A percentile compares a stretch with the other conserved stretches of the same genome.
Conservation (phyloP, 352 stramenopile genomes). For the Phytophthora citricola region DNA sequence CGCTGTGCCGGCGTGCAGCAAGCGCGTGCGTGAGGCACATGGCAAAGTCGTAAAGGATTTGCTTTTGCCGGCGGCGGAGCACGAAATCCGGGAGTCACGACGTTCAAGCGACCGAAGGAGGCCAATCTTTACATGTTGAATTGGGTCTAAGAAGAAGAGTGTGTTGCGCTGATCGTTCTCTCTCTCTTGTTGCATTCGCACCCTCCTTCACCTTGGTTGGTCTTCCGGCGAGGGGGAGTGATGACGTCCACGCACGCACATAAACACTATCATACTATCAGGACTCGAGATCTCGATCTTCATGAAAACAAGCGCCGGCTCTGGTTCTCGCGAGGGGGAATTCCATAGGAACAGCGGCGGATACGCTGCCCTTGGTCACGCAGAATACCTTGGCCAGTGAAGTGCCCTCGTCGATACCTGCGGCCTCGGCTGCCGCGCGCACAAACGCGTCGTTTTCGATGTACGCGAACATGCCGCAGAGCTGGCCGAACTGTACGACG, state of each 20-base stretch:
- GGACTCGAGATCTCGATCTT: not conserved
- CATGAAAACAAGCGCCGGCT: constrained; percentile 42
- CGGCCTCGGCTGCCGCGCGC: constrained; percentile 32
- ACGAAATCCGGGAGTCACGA: not conserved
- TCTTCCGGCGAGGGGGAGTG: constrained; percentile 1
- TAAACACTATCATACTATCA: constrained; percentile 39
- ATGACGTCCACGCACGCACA: constrained; percentile 24
- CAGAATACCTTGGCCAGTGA: constrained; percentile 48
- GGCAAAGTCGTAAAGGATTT: constrained; percentile 10
- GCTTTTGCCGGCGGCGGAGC: not conserved
- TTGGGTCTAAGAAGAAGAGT: constrained; percentile 17
- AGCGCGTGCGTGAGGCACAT: not conserved
- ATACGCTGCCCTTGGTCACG: constrained; percentile 37
- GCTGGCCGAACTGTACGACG: constrained; percentile 52
- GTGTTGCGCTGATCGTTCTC: constrained; percentile 2
- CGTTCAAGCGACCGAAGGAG: not conserved
- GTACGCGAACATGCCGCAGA: constrained; percentile 51
- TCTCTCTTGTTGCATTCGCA: constrained; percentile 5
- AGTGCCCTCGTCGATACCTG: constrained; percentile 20
- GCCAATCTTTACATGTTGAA: constrained; percentile 26
- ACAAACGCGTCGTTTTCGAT: constrained; percentile 52
- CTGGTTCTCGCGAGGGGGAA: constrained; percentile 45
- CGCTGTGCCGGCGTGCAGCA: not conserved
- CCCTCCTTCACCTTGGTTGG: not conserved
- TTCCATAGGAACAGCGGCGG: constrained; percentile 42